Base-by-base conservation (phyloP, 2,329 filamentous ascomycete genomes). In the Ambrosiella xylebori region DNA sequence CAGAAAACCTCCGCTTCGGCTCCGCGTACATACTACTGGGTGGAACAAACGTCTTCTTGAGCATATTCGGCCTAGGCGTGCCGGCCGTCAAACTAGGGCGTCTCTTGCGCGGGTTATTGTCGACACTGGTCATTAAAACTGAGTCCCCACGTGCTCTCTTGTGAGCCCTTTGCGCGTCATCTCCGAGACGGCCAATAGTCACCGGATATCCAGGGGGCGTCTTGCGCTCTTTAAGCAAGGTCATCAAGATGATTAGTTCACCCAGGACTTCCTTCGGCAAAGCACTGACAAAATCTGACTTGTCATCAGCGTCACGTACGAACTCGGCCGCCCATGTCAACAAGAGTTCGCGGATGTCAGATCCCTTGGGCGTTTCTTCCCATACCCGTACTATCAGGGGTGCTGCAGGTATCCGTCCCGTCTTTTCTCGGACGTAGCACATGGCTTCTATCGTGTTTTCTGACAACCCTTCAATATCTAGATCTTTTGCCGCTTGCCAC, bases 261-360 rank as follows among this genome's bases (percentile, higher is more conserved):
- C 77, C 80, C 6, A 83, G 69, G 1, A 84, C 77, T 63, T 81
- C 78, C 61, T 82, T 76, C 0, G 80, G 80, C 2, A 84, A 71
- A 0, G 78, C 78, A 63, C 76, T 77, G 49, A 77, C 80, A 64
- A 82, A 82, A 61, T 79, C 76, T 7, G 75, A 71, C 15, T 78
- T 72, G 1, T 73, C 71, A 19, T 79, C 74, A 2, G 78, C 80
- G 0, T 76, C 76, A 47, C 77, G 70, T 69, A 82, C 80, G 63
- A 82, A 82, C 66, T 83, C 80, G 35, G 78, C 79, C 1, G 79
- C 77, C 80, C 80, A 84, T 9, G 72, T 74, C 2, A 82, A 69
- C 12, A 84, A 72, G 41, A 83, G 74, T 61, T 73, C 72, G 44
- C 80, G 73, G 54, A 84, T 77, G 0, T 77, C 74, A 2, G 79